Conservation (phyloP, 2,329 filamentous ascomycete genomes). For the Trichoderma sp. region DNA sequence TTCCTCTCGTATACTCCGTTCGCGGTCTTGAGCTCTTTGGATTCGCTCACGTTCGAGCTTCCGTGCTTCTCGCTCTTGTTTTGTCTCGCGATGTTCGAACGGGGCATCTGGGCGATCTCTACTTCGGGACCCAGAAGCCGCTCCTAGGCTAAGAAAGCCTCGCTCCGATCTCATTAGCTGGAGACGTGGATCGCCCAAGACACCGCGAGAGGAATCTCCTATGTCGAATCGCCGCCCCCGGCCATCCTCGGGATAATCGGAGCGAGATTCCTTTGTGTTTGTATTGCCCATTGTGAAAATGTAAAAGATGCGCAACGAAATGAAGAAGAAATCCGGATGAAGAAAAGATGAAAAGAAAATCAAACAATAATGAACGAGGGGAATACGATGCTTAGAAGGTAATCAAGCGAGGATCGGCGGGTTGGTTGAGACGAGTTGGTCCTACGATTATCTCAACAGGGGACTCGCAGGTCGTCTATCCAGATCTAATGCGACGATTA, state of each 20-base stretch:
- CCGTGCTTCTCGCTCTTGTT: slow-evolving; percentile 84
- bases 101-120: slow-evolving; percentile 42
- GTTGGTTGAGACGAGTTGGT: not conserved
- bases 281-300: slow-evolving; percentile 38
- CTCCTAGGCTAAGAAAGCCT: slow-evolving; percentile 48
- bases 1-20: slow-evolving; percentile 87
- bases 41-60: slow-evolving; percentile 78
- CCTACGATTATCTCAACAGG: not conserved
- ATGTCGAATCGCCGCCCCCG: slow-evolving; percentile 25
- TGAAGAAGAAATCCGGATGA: not conserved
- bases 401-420: not conserved
- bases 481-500: not conserved
- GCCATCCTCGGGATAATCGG: slow-evolving; percentile 29
- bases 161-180: slow-evolving; percentile 39
- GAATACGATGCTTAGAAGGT: not conserved
- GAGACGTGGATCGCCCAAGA: slow-evolving; percentile 25
- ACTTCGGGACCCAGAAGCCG: slow-evolving; percentile 41
- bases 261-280: slow-evolving; percentile 41
- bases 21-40: slow-evolving; percentile 75
- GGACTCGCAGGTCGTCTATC: not conserved
- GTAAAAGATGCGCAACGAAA: not conserved
- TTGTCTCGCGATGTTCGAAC: slow-evolving; percentile 75
- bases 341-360: not conserved
- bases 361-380: not conserved
- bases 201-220: slow-evolving; percentile 26